Evolutionary conservation across 176 grass and related monocot genomes (phyloP).

Genomic region (Musa acuminata): DNA sequence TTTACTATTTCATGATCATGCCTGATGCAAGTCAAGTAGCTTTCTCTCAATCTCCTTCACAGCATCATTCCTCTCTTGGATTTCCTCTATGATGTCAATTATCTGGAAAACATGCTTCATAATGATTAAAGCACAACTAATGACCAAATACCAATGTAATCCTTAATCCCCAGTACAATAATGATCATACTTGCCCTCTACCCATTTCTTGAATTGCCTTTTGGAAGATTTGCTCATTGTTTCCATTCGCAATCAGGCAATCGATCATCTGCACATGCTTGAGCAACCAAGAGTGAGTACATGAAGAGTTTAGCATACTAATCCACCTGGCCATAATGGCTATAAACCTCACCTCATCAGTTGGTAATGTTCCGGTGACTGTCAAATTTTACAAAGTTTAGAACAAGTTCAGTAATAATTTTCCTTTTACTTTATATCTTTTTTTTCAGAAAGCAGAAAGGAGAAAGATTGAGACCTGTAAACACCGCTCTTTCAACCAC

Average conservation of each 20-base stretch:
- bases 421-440: not conserved
- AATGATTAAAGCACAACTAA: not conserved
- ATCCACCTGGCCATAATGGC: not conserved
- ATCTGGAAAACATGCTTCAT: constrained; percentile 28
- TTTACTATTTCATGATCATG: constrained; percentile 9
- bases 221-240: constrained; percentile 81
- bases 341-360: constrained; percentile 38
- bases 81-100: constrained; percentile 59
- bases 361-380: constrained; percentile 62
- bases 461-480: constrained; percentile 24
- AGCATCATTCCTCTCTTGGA: constrained; percentile 81
- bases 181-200: constrained; percentile 53
- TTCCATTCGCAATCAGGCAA: constrained; percentile 67
- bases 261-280: constrained; percentile 51
- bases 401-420: too few relatives aligned
- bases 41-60: constrained; percentile 85
- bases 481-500: constrained; percentile 59
- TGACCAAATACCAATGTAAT: too few relatives aligned
- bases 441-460: not conserved
- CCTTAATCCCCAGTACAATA: too few relatives aligned
- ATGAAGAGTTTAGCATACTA: not conserved
- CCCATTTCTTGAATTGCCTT: constrained; percentile 78
- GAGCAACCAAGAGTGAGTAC: not conserved
- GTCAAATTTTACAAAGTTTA: constrained; percentile 21
- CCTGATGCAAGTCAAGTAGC: constrained; percentile 74